phyloP scores from a whole-genome alignment of 176 grass and related monocot genomes.

The Echinochloa phyllopogon region DNA sequence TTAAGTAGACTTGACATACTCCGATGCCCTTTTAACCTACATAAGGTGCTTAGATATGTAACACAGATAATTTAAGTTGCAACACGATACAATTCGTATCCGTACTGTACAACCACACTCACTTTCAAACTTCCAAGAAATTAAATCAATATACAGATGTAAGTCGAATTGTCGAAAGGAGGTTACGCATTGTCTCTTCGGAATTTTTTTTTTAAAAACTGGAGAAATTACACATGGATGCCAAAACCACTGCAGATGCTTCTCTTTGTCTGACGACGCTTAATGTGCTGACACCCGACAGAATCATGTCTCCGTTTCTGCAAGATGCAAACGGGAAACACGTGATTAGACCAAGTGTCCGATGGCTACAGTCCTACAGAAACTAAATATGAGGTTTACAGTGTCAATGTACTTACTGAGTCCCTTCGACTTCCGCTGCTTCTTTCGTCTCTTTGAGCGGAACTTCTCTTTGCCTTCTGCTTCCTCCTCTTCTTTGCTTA shows the following conservation, averaged over 20 bases:
- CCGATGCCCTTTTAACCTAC: background rate
- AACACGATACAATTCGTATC: background rate
- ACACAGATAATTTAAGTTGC: background rate
- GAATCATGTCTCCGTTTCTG: slow-evolving; percentile 44
- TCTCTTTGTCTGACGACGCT: background rate
- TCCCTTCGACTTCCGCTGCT: slow-evolving; percentile 47
- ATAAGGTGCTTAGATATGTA: background rate
- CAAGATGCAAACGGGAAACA: background rate
- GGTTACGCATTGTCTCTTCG: slow-evolving; percentile 30
- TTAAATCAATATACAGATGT: slow-evolving; percentile 18
- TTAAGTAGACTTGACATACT: background rate
- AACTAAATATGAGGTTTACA: background rate
- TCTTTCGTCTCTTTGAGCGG: slow-evolving; percentile 52
- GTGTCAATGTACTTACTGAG: slow-evolving; percentile 44
- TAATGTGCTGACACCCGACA: background rate
- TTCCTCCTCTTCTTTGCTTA: slow-evolving; percentile 63
- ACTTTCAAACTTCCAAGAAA: slow-evolving; percentile 3
- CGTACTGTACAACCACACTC: slow-evolving; percentile 5
- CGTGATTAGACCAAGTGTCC: background rate
- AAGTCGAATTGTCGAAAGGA: too few species aligned
- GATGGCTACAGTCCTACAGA: background rate
- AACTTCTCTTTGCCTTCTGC: slow-evolving; percentile 47
- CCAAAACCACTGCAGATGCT: slow-evolving; percentile 25
- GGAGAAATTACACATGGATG: slow-evolving; percentile 11
- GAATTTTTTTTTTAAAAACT: slow-evolving; percentile 46